Conservation (phyloP, 768 basidiomycete genomes). For the Cystofilobasidium ferigula region DNA sequence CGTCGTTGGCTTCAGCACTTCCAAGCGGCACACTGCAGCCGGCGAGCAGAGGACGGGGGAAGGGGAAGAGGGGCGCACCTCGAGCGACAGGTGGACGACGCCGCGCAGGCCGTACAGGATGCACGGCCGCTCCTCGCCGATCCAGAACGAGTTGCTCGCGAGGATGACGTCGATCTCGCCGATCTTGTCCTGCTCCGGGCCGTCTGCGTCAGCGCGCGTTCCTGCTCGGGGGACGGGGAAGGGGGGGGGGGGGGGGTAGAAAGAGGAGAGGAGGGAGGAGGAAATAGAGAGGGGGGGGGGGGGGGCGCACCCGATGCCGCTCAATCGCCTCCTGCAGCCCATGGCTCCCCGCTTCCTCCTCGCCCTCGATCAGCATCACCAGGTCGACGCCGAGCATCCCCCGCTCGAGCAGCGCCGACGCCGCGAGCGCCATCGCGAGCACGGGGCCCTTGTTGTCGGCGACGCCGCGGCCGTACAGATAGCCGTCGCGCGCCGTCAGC, state of each 20-base stretch:
- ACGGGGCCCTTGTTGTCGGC: slow-evolving; percentile 95
- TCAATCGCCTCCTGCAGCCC: slow-evolving; percentile 71
- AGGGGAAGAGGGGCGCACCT: slow-evolving; percentile 41
- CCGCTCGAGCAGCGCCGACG: slow-evolving; percentile 60
- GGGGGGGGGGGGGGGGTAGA: slow-evolving; percentile 2
- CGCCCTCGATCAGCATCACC: slow-evolving; percentile 85
- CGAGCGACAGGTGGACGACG: slow-evolving; percentile 74
- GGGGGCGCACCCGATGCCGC: slow-evolving; percentile 62
- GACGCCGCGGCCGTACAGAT: slow-evolving; percentile 46
- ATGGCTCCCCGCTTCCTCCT: slow-evolving; percentile 86
- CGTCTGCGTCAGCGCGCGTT: background rate
- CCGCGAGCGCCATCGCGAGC: slow-evolving; percentile 79
- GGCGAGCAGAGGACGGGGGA: no score
- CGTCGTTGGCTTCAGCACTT: no score
- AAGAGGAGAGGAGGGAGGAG: no score
- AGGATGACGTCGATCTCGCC: slow-evolving; percentile 81
- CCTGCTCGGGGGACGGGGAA: background rate
- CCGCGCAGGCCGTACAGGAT: slow-evolving; percentile 91
- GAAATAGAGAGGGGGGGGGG: no score
- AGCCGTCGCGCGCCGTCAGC: slow-evolving; percentile 68
- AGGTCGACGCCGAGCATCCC: slow-evolving; percentile 73
- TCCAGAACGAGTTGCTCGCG: slow-evolving; percentile 82
- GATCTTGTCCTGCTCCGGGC: slow-evolving; percentile 54
- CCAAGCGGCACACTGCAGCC: no score
- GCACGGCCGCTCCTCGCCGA: slow-evolving; percentile 80